Evolutionary conservation across 306 rosid genomes (phyloP), one percentile per base, ranked within the genome.

Genomic region (Quillaja saponaria): DNA sequence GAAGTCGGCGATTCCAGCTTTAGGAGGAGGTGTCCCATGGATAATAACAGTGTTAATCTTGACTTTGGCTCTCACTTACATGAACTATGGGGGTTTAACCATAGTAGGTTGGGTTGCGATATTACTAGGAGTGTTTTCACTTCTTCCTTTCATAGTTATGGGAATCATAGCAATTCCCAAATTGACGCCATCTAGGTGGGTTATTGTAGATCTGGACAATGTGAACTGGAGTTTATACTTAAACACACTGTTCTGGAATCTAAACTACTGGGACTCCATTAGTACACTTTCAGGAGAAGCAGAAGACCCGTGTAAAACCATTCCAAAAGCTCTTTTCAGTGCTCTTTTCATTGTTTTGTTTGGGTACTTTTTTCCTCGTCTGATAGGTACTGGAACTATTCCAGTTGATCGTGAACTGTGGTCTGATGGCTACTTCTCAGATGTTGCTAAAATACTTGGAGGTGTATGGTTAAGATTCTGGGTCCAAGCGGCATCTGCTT

Each of bases 251-350:
- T 87, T 87, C 52, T 82, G 95, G 89, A 87, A 87, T 74, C 80
- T 84, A 45, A 87, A 84, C 72, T 87, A 80, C 10, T 82, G 87
- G 95, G 95, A 84, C 58, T 80, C 85, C 4, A 60, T 85, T 13
- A 88, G 91, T 72, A 82, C 87, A 6, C 81, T 88, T 52, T 59
- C 89, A 0, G 87, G 96, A 18, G 91, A 88, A 49, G 87, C 80
- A 35, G 76, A 85, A 53, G 61, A 82, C 52, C 91, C 89, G 6
- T 68, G 76, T 46, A 69, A 34, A 66, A 80, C 89, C n/a, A 80
- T 84, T 13, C 95, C 91, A 28, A 80, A 64, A 62, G 84, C 87
- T 20, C 81, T 84, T 49, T 65, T 84, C 39, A 80, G 73, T 66
- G 87, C 87, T 49, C 63, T 84, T 15, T 1, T 82, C 5, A 63